A percentile compares a stretch with the other conserved stretches of the same genome.
Conservation (phyloP, 768 basidiomycete genomes). For the Gloeostereum incarnatum region DNA sequence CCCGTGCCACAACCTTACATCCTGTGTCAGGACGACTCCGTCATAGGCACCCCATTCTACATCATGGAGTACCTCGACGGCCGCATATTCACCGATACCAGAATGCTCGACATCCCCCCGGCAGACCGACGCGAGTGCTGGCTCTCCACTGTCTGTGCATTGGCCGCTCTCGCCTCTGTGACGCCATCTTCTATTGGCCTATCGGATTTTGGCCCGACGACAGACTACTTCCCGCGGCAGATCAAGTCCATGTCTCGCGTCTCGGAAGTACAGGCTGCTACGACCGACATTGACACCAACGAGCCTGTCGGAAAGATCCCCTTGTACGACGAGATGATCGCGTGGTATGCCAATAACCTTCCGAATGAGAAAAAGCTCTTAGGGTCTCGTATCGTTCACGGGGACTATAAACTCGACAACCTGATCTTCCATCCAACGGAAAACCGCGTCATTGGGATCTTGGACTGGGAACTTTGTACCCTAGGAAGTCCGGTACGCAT, state of each 20-base stretch:
- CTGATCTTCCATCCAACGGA: slow-evolving; percentile 90
- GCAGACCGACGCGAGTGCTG: slow-evolving; percentile 69
- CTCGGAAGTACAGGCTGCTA: slow-evolving; percentile 67
- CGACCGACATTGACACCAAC: slow-evolving; percentile 55
- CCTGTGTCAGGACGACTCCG: slow-evolving; percentile 66
- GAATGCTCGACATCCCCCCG: slow-evolving; percentile 61
- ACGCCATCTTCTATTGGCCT: slow-evolving; percentile 61
- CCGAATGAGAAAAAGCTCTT: slow-evolving; percentile 64
- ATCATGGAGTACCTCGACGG: slow-evolving; percentile 96
- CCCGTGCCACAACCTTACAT: slow-evolving; percentile 82
- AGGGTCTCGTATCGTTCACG: slow-evolving; percentile 86
- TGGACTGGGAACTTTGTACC: slow-evolving; percentile 98
- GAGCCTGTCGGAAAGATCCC: slow-evolving; percentile 65
- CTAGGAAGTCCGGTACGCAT: slow-evolving; percentile 76
- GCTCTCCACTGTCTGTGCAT: slow-evolving; percentile 65
- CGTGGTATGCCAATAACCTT: slow-evolving; percentile 67
- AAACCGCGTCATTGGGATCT: slow-evolving; percentile 86
- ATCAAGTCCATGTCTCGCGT: slow-evolving; percentile 82
- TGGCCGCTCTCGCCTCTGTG: slow-evolving; percentile 60
- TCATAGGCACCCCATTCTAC: slow-evolving; percentile 90
- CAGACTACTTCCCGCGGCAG: slow-evolving; percentile 88
- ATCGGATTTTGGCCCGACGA: slow-evolving; percentile 58
- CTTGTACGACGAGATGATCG: slow-evolving; percentile 56
- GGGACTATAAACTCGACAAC: slow-evolving; percentile 98
- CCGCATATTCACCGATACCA: slow-evolving; percentile 82